A percentile compares a stretch with the other conserved stretches of the same genome.
phyloP scores from a whole-genome alignment of 306 rosid species.

The Prunus fruticosa region DNA sequence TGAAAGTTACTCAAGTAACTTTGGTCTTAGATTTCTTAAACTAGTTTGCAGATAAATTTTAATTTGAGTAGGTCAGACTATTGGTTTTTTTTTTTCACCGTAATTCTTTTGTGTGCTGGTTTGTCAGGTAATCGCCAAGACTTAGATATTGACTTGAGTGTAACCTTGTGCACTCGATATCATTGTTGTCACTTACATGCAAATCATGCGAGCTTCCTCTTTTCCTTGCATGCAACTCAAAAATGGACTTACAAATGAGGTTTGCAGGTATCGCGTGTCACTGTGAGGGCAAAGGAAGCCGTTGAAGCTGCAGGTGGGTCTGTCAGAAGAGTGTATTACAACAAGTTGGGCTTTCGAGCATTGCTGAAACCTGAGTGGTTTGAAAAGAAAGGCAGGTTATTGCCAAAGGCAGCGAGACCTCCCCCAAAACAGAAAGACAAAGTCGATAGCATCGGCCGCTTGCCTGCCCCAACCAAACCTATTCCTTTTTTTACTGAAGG shows the following conservation, averaged over 20 bases:
- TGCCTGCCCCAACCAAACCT: slow-evolving; percentile 90
- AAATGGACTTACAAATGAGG: slow-evolving; percentile 11
- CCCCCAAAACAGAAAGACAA: slow-evolving; percentile 83
- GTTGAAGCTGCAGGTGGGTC: slow-evolving; percentile 95
- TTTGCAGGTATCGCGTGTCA: slow-evolving; percentile 84
- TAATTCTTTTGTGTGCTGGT: neutral
- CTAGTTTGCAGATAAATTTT: no score
- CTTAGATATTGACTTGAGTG: neutral
- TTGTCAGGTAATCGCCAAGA: neutral
- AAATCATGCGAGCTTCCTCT: neutral
- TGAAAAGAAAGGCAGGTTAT: slow-evolving; percentile 87
- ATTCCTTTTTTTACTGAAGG: slow-evolving; percentile 64
- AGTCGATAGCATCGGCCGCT: slow-evolving; percentile 87
- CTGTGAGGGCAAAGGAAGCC: slow-evolving; percentile 84
- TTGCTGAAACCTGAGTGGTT: slow-evolving; percentile 89
- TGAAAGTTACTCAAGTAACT: no score
- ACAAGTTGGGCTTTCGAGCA: slow-evolving; percentile 79
- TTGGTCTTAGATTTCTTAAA: no score
- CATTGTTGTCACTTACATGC: neutral
- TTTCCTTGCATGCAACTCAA: neutral
- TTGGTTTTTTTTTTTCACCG: no score
- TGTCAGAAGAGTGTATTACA: slow-evolving; percentile 84
- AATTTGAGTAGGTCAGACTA: no score
- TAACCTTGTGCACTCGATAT: neutral
- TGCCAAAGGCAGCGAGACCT: slow-evolving; percentile 95